A percentile compares a stretch with the other conserved stretches of the same genome.
Evolutionary conservation across 106 monocot species (phyloP).

Genomic region (Dendrobium catenatum): DNA sequence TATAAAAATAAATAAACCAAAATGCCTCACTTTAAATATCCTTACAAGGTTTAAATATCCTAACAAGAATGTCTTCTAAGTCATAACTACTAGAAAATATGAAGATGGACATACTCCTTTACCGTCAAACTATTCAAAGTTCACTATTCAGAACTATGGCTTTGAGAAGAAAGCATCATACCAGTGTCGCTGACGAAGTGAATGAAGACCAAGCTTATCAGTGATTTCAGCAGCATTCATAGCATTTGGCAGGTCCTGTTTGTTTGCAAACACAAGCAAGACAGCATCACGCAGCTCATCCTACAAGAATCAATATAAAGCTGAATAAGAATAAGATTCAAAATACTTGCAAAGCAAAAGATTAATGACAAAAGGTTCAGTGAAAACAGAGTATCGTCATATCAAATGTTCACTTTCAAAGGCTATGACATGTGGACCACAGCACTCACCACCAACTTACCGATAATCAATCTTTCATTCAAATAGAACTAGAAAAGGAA

Average conservation of each 20-base stretch:
- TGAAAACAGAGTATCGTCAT: neutral
- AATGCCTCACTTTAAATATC: too few relatives aligned
- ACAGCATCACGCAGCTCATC: slow-evolving; percentile 24
- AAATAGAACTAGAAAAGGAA: too few relatives aligned
- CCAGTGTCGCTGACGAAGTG: slow-evolving; percentile 20
- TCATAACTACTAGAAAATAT: neutral
- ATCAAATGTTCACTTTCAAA: neutral
- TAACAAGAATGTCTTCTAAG: neutral
- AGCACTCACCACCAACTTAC: too few relatives aligned
- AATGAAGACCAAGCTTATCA: slow-evolving; percentile 22
- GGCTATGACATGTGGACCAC: too few relatives aligned
- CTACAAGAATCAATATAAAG: neutral
- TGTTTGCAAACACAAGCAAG: slow-evolving; percentile 21
- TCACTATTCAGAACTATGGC: neutral
- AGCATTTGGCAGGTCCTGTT: slow-evolving; percentile 22
- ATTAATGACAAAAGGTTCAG: neutral
- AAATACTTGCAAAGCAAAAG: neutral
- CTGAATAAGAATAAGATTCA: neutral
- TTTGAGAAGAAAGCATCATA: neutral
- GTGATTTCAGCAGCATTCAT: slow-evolving; percentile 26
- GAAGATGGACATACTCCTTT: neutral
- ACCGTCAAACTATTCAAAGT: neutral
- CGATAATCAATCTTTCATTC: too few relatives aligned
- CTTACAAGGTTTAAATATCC: neutral
- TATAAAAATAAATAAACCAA: too few relatives aligned